These are phyloP conservation scores for Vinca minor DNA, from an alignment of 257 asterid species.

Conservation along the genomic window DNA sequence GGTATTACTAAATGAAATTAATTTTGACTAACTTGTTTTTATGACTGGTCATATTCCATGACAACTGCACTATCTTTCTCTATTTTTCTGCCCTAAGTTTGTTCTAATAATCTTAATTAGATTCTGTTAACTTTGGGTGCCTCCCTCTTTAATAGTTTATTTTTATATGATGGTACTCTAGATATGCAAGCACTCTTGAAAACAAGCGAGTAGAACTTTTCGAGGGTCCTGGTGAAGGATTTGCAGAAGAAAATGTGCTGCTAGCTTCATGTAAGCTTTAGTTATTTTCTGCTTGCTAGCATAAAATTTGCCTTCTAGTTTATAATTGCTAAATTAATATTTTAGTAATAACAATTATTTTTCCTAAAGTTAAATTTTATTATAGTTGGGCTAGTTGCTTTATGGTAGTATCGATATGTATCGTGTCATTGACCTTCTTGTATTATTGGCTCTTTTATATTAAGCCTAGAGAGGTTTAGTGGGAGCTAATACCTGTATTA, in stretches of 20 bases:
- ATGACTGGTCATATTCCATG: neutral
- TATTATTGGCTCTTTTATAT: neutral
- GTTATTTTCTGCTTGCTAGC: neutral
- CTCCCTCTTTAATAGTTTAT: neutral
- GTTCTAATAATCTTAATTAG: neutral
- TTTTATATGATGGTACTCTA: constrained; percentile 31
- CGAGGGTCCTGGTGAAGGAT: constrained; percentile 91
- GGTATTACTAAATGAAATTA: neutral
- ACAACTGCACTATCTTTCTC: neutral
- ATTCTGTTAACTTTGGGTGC: neutral
- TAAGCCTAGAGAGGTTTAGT: neutral
- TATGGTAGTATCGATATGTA: neutral
- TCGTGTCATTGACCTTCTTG: neutral
- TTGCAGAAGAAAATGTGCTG: constrained; percentile 77
- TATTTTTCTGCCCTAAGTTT: neutral
- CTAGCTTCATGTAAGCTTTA: constrained; percentile 69
- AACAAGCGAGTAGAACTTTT: constrained; percentile 89
- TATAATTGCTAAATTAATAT: neutral
- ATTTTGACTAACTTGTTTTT: neutral
- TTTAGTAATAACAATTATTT: neutral
- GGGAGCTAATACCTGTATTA: neutral
- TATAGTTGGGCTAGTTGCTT: neutral
- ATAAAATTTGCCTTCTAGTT: neutral
- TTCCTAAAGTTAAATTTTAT: no score
- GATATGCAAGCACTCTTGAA: constrained; percentile 81